These are phyloP conservation scores for Rhodotorula babjevae DNA, from an alignment of 768 basidiomycete species.

Conservation along the genomic window DNA sequence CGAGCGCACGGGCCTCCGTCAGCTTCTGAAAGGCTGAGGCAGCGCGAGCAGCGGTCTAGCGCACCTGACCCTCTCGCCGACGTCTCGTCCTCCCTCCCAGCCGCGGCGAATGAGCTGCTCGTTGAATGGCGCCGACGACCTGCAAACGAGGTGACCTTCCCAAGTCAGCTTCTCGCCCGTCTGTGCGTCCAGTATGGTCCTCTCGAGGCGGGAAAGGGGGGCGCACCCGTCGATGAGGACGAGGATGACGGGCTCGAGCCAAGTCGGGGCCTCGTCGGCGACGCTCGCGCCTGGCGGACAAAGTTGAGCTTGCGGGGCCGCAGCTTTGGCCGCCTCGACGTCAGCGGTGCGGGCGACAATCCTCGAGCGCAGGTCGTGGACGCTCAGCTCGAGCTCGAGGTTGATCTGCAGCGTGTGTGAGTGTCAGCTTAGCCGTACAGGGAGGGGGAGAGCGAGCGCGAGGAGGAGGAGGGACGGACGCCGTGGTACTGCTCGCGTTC, in stretches of 20 bases:
- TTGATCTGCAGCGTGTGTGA: not conserved
- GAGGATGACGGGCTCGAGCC: not conserved
- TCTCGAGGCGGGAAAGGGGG: too few relatives aligned
- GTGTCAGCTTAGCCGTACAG: not conserved
- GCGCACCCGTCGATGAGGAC: not conserved
- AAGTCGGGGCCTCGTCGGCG: not conserved
- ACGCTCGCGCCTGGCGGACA: too few relatives aligned
- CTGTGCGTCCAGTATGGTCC: accelerated
- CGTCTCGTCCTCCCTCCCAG: not conserved
- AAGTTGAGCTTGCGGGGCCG: too few relatives aligned
- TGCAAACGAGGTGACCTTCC: not conserved
- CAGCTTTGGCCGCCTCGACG: not conserved
- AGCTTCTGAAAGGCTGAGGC: too few relatives aligned
- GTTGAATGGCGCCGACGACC: constrained; percentile 13
- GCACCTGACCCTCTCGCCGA: not conserved
- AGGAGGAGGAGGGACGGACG: too few relatives aligned
- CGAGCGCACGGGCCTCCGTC: not conserved
- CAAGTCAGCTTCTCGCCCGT: not conserved
- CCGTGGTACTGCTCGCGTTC: too few relatives aligned
- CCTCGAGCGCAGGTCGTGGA: not conserved
- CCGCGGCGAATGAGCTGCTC: not conserved
- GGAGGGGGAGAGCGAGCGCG: too few relatives aligned
- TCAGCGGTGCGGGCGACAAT: not conserved
- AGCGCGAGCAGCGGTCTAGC: too few relatives aligned
- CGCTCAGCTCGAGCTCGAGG: not conserved